A percentile compares a stretch with the other conserved stretches of the same genome.
Evolutionary conservation across 225 moss, liverwort and hornwort species (phyloP).

Genomic region (Pleurozium schreberi): DNA sequence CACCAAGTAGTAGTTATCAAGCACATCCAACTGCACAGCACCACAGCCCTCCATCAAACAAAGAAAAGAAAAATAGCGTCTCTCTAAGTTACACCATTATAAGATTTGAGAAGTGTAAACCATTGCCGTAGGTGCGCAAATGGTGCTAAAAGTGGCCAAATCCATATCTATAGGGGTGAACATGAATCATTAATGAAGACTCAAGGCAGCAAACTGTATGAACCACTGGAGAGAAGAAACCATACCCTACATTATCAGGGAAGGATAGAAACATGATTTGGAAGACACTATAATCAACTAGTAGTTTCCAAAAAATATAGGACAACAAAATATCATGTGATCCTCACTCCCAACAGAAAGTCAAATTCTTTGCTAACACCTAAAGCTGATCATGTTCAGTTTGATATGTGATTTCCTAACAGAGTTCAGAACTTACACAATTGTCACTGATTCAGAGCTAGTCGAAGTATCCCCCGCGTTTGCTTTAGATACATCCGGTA

Average conservation of each 20-base stretch:
- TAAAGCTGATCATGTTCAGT: neutral
- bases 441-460: slow-evolving; percentile 2
- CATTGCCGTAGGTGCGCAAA: neutral
- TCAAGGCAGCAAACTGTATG: neutral
- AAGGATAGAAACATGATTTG: neutral
- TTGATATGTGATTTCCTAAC: neutral
- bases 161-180: neutral
- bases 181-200: neutral
- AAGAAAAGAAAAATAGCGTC: neutral
- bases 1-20: slow-evolving; percentile 58
- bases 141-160: neutral
- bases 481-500: neutral
- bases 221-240: neutral
- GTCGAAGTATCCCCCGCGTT: neutral
- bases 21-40: slow-evolving; percentile 53
- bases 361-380: neutral
- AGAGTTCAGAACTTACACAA: slow-evolving; percentile 19
- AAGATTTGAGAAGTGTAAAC: neutral
- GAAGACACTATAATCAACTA: neutral
- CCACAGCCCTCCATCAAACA: neutral
- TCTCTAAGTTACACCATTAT: neutral
- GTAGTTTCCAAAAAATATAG: neutral
- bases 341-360: neutral
- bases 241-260: neutral
- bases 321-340: neutral